Conservation (phyloP, 2,329 filamentous ascomycete genomes). For the Xylaria sp. region DNA sequence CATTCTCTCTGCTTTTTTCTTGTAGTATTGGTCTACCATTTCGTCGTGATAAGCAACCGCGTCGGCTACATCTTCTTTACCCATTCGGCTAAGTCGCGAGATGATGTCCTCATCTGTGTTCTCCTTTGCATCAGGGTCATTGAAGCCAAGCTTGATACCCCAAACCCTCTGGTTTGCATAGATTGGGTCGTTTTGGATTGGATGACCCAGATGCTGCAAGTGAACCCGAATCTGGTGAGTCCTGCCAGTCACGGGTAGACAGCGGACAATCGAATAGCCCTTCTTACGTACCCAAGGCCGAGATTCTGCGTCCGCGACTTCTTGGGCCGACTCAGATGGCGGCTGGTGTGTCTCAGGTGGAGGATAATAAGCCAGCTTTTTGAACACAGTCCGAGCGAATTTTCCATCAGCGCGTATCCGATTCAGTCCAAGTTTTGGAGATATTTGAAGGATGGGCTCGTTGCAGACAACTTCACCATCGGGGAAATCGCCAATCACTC, state of each 20-base stretch:
- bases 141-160: constrained; percentile 68
- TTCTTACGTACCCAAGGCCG: constrained; percentile 50
- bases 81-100: constrained; percentile 78
- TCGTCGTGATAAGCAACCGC: constrained; percentile 91
- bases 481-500: constrained; percentile 86
- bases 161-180: constrained; percentile 94
- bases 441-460: constrained; percentile 89
- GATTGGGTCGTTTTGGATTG: constrained; percentile 95
- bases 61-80: constrained; percentile 86
- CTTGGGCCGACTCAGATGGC: constrained; percentile 15
- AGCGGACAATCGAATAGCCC: constrained; percentile 92
- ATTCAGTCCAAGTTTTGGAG: constrained; percentile 90
- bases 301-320: constrained; percentile 25
- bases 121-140: constrained; percentile 58
- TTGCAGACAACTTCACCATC: constrained; percentile 88
- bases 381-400: constrained; percentile 83
- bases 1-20: constrained; percentile 87
- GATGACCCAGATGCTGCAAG: constrained; percentile 87
- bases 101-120: constrained; percentile 89
- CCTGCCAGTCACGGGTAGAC: constrained; percentile 84
- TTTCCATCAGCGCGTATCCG: constrained; percentile 92
- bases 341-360: constrained; percentile 26
- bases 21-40: constrained; percentile 85
- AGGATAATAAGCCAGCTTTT: constrained; percentile 86
- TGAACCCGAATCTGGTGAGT: constrained; percentile 96